Conservation (phyloP, 768 basidiomycete genomes). For the Jaapia argillacea region DNA sequence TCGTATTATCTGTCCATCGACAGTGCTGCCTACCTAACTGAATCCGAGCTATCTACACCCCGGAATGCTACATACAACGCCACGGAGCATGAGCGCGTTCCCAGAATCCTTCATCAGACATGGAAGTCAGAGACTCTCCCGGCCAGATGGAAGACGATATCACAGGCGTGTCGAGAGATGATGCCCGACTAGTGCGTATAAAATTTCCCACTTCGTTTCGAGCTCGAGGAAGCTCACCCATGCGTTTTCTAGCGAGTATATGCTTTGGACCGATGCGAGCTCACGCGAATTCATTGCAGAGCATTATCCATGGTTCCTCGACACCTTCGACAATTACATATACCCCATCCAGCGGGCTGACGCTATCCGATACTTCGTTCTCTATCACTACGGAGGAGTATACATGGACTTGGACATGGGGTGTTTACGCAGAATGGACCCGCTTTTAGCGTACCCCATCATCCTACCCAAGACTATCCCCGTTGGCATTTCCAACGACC, state of each 20-base stretch:
- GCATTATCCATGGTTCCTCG: conserved; percentile 87
- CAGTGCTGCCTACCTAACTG: conserved; percentile 67
- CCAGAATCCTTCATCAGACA: conserved; percentile 94
- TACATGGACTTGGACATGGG: conserved; percentile 98
- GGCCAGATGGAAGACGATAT: conserved; percentile 66
- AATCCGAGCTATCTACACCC: conserved; percentile 58
- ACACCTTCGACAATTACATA: conserved; percentile 86
- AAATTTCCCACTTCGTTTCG: conserved; percentile 25
- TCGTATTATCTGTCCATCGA: conserved; percentile 85
- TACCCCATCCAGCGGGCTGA: conserved; percentile 95
- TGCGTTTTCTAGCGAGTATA: conserved; percentile 66
- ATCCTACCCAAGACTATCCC: conserved; percentile 94
- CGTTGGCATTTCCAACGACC: conserved; percentile 94
- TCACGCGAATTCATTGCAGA: conserved; percentile 86
- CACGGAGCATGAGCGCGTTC: conserved; percentile 66
- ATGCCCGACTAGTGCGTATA: conserved; percentile 99
- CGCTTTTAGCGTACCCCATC: conserved; percentile 76
- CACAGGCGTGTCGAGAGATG: conserved; percentile 79
- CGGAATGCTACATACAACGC: conserved; percentile 53
- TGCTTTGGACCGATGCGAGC: conserved; percentile 90
- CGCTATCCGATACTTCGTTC: conserved; percentile 95
- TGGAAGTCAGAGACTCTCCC: conserved; percentile 93
- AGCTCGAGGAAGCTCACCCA: conserved; percentile 5
- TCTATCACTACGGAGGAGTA: conserved; percentile 90
- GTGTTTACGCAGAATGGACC: conserved; percentile 78